phyloP scores from a whole-genome alignment of 2,329 filamentous ascomycete genomes.

The Cercospora zeina region DNA sequence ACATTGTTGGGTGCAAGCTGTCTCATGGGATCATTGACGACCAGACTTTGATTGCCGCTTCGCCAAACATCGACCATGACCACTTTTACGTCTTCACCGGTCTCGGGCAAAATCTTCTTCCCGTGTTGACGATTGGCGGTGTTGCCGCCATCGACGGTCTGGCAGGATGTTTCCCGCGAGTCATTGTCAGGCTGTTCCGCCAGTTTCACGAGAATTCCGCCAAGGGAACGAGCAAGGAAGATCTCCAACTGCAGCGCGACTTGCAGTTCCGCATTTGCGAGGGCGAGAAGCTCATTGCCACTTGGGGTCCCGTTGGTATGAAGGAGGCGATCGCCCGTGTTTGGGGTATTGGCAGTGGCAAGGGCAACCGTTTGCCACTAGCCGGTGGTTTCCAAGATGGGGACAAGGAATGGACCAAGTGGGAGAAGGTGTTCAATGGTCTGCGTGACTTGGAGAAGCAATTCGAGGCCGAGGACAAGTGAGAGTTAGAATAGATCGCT shows the following conservation, averaged over 20 bases:
- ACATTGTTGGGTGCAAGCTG: conserved; percentile 69
- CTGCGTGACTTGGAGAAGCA: conserved; percentile 50
- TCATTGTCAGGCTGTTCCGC: conserved; percentile 59
- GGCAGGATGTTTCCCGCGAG: conserved; percentile 64
- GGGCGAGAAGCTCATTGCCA: conserved; percentile 63
- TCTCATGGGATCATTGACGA: conserved; percentile 67
- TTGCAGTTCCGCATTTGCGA: conserved; percentile 63
- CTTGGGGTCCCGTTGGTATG: conserved; percentile 63
- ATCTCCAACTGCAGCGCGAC: conserved; percentile 53
- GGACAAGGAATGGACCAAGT: conserved; percentile 58
- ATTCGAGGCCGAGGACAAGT: conserved; percentile 33
- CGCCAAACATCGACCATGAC: conserved; percentile 59
- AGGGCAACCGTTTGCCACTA: conserved; percentile 62
- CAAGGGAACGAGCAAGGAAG: conserved; percentile 45
- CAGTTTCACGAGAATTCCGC: conserved; percentile 47
- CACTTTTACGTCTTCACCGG: conserved; percentile 65
- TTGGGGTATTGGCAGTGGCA: conserved; percentile 59
- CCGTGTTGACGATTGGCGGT: conserved; percentile 62
- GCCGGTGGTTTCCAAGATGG: conserved; percentile 59
- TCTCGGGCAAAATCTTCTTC: conserved; percentile 65
- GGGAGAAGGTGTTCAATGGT: conserved; percentile 50
- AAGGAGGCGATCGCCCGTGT: conserved; percentile 63
- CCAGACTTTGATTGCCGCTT: conserved; percentile 61
- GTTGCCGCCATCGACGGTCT: conserved; percentile 67
- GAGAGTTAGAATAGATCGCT: conserved; percentile 12